Evolutionary conservation across 2,329 filamentous ascomycete species (phyloP).

Genomic region (Anthostomella pinea): DNA sequence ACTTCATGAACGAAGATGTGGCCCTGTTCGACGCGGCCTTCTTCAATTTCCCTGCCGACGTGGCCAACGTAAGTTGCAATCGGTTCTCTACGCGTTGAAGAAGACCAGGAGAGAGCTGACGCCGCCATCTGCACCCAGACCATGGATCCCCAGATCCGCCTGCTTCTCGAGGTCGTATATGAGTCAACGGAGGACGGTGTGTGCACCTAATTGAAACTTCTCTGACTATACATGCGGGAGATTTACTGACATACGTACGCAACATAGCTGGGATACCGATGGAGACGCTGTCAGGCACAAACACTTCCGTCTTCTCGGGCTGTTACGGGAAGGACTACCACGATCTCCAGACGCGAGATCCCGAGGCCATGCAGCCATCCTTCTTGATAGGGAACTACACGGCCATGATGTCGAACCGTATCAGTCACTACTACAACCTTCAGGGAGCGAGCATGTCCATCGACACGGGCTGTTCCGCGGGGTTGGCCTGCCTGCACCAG

Average conservation of each 20-base stretch:
- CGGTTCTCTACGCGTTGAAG: not conserved
- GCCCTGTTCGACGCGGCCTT: constrained; percentile 36
- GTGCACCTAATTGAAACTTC: not conserved
- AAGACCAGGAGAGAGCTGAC: no score
- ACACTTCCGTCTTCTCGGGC: constrained; percentile 14
- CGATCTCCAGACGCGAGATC: constrained; percentile 2
- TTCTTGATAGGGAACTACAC: not conserved
- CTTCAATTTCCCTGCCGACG: constrained; percentile 32
- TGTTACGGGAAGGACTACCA: constrained; percentile 1
- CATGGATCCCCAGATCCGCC: constrained; percentile 36
- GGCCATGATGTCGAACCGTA: constrained; percentile 7
- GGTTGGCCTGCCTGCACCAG: not conserved
- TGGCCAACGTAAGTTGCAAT: constrained; percentile 20
- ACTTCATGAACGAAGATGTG: constrained; percentile 33
- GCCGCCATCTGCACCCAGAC: constrained; percentile 13
- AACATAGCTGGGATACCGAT: constrained; percentile 9
- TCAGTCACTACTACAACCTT: constrained; percentile 8
- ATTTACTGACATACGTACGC: not conserved
- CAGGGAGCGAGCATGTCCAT: constrained; percentile 6
- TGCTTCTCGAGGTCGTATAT: constrained; percentile 31
- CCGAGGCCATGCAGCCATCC: not conserved
- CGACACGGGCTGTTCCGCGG: constrained; percentile 7
- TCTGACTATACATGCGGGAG: not conserved
- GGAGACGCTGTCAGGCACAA: constrained; percentile 8
- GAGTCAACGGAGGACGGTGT: constrained; percentile 32